These are phyloP conservation scores for Coelastrella sp. DNA, from an alignment of 139 green algal species.

Conservation along the genomic window DNA sequence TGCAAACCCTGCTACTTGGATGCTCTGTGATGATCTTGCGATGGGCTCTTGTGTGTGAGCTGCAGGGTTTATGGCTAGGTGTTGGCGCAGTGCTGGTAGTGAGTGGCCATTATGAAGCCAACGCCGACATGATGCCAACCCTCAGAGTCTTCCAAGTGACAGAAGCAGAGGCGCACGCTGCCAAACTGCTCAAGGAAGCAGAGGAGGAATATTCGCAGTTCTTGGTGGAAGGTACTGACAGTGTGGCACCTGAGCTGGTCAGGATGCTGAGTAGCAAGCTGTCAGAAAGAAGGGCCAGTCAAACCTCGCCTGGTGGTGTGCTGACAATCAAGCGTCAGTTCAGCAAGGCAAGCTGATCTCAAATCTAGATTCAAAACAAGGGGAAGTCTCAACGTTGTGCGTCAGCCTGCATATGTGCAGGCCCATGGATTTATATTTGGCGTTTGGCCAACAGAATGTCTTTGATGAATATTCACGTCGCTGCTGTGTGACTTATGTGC, in stretches of 20 bases:
- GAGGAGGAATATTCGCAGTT: not conserved
- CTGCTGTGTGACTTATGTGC: no score
- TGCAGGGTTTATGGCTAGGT: constrained; percentile 41
- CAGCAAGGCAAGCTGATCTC: constrained; percentile 4
- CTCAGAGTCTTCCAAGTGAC: constrained; percentile 45
- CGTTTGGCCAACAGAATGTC: no score
- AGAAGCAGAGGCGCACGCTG: not conserved
- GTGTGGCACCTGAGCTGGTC: not conserved
- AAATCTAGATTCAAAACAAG: no score
- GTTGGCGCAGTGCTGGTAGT: constrained; percentile 50
- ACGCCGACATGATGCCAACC: constrained; percentile 54
- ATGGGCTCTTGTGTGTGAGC: not conserved
- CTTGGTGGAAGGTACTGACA: not conserved
- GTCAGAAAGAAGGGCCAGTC: not conserved
- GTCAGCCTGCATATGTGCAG: no score
- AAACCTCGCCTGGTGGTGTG: not conserved
- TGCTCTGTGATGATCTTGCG: no score
- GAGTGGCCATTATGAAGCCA: constrained; percentile 47
- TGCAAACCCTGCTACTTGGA: no score
- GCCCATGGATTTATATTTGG: no score
- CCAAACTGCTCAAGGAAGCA: not conserved
- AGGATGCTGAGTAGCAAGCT: constrained; percentile 4
- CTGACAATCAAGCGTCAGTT: constrained; percentile 3
- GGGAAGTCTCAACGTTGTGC: no score
- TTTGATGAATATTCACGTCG: no score